Conservation (phyloP, 1,139 yeast species). For the Kluyveromyces sp. region DNA sequence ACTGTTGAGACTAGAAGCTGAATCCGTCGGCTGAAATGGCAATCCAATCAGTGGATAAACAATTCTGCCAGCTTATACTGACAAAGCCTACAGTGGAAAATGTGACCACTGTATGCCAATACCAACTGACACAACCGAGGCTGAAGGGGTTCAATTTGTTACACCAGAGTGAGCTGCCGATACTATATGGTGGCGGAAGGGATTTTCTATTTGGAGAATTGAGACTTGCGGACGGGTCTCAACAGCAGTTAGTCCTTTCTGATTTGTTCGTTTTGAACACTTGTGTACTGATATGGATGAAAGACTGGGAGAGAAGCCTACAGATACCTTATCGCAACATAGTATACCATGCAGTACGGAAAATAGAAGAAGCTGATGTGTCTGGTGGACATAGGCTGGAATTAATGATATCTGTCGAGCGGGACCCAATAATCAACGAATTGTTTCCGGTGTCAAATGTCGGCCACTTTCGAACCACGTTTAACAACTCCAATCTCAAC, state of each 20-base stretch:
- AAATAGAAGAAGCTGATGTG: slow-evolving; percentile 12
- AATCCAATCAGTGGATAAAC: neutral
- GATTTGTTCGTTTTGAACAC: slow-evolving; percentile 35
- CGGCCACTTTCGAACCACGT: neutral
- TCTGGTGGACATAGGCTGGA: slow-evolving; percentile 27
- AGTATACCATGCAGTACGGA: slow-evolving; percentile 31
- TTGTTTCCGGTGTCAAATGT: slow-evolving; percentile 15
- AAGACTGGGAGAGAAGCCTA: slow-evolving; percentile 30
- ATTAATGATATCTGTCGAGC: slow-evolving; percentile 23
- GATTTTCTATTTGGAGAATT: slow-evolving; percentile 25
- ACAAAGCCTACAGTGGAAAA: slow-evolving; percentile 35
- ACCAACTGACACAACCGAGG: slow-evolving; percentile 28
- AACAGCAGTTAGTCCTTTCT: slow-evolving; percentile 19
- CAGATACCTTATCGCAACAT: slow-evolving; percentile 33
- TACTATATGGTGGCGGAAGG: slow-evolving; percentile 38
- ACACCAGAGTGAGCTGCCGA: slow-evolving; percentile 26
- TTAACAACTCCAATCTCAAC: neutral
- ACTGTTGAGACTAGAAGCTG: too few species aligned
- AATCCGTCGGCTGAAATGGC: neutral
- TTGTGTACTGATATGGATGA: slow-evolving; percentile 35
- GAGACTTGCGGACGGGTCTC: slow-evolving; percentile 10
- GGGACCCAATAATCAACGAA: slow-evolving; percentile 23
- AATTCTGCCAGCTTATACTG: slow-evolving; percentile 18
- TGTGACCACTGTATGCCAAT: slow-evolving; percentile 30
- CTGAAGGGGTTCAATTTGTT: slow-evolving; percentile 21